Evolutionary conservation across 805 yeast species (phyloP), one percentile per base, ranked within the genome.

Genomic region (Wickerhamiella australiensis): DNA sequence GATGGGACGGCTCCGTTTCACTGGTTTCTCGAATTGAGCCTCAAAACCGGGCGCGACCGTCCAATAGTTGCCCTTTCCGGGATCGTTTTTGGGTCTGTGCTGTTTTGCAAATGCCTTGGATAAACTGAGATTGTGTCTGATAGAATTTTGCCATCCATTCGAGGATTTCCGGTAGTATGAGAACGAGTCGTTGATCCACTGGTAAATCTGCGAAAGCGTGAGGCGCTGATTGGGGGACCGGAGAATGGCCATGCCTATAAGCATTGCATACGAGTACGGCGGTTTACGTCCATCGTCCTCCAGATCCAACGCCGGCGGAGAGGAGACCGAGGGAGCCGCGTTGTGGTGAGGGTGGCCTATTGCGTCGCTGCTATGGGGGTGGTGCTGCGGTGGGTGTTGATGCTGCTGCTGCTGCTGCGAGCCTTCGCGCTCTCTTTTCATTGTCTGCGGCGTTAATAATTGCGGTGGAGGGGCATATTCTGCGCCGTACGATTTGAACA

Each of bases 101-200:
- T 92, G 81, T 66, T 90, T 90, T 45, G 82, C 73, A 62, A 90
- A 90, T 0, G 96, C 95, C 62, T 92, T 92, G 66, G 90, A 92
- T 58, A 90, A 73, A 11, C 96, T 86, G 26, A 90, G 70, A 57
- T 92, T 90, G 66, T 90, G 98, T 54, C 98, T 79, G 54, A 90
- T 92, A 29, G 96, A 88, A 67, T 90, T 90, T 66, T 90, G 96
- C 98, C 98, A 90, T 23, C 96, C 96, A 9, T 85, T 82, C 57
- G 86, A 95, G 52, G 84, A 82, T 54, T 77, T 78, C 55, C 80
- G 78, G 66, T 92, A 92, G 63, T 81, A 90, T 54, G 73, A 76
- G 65, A 88, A 90, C 33, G 94, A 82, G 42, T 78, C 79, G 7
- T 92, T 78, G 41, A 90, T 92, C 98, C 98, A 90, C 57, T 71